Evolutionary conservation across 2,329 filamentous ascomycete genomes (phyloP).

Genomic region (Colletotrichum navitas): DNA sequence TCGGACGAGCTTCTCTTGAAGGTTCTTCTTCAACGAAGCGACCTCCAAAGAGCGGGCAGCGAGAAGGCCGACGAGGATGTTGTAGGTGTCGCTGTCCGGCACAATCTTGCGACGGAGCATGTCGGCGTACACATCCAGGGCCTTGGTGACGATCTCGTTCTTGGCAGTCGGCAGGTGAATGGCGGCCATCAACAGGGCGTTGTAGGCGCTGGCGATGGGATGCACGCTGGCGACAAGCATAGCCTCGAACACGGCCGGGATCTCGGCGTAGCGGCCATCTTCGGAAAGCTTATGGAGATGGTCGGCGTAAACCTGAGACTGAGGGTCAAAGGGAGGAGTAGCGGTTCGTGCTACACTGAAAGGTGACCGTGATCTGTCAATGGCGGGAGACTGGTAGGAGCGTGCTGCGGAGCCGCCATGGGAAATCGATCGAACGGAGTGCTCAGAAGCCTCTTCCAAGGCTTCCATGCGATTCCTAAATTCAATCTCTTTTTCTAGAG

Average conservation of each 20-base stretch:
- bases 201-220: conserved; percentile 90
- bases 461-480: conserved; percentile 61
- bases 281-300: conserved; percentile 82
- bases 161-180: conserved; percentile 84
- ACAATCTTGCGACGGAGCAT: conserved; percentile 89
- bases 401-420: conserved; percentile 52
- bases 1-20: conserved; percentile 86
- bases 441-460: conserved; percentile 57
- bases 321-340: conserved; percentile 72
- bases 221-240: conserved; percentile 86
- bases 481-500: conserved; percentile 83
- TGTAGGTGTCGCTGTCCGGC: conserved; percentile 88
- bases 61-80: conserved; percentile 86
- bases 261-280: conserved; percentile 82
- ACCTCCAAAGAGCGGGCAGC: conserved; percentile 86
- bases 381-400: conserved; percentile 56
- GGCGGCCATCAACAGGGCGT: conserved; percentile 86
- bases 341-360: conserved; percentile 66
- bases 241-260: conserved; percentile 90
- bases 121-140: conserved; percentile 93
- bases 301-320: conserved; percentile 79
- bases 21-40: conserved; percentile 74
- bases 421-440: conserved; percentile 53
- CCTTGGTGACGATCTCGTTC: conserved; percentile 89
- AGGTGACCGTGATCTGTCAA: conserved; percentile 58